Percentiles rank a stretch among this genome's conserved stretches.
These are phyloP conservation scores for Puccinia horiana DNA, from an alignment of 1,284 basidiomycete genomes.

Conservation along the genomic window DNA sequence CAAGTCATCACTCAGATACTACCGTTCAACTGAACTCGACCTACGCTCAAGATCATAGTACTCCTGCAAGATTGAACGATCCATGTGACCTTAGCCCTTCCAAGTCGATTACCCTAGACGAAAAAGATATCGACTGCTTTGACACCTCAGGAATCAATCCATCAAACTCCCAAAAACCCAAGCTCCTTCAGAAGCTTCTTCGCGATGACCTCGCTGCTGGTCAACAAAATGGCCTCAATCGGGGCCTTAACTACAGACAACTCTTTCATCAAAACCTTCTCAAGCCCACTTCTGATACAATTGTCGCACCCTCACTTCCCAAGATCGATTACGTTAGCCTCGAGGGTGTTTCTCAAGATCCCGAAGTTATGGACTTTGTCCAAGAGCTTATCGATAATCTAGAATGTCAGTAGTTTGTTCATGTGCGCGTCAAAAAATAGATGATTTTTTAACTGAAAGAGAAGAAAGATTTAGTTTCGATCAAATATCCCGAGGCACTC, in stretches of 20 bases:
- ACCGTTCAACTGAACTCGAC: neutral
- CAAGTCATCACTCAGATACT: neutral
- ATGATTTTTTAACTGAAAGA: neutral
- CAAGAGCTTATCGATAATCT: slow-evolving; percentile 26
- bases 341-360: neutral
- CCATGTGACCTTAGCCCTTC: neutral
- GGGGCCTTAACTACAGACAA: neutral
- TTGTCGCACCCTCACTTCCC: neutral
- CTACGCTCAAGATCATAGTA: neutral
- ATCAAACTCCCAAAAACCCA: neutral
- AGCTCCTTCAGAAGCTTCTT: neutral
- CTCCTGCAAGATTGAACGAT: neutral
- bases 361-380: slow-evolving; percentile 3
- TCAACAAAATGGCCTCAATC: neutral
- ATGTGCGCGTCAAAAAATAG: neutral
- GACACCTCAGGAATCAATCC: neutral
- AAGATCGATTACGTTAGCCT: neutral
- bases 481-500: neutral
- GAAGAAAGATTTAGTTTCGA: neutral
- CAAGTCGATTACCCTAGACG: neutral
- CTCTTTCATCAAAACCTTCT: neutral
- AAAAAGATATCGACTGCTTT: neutral
- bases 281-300: neutral
- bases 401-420: neutral
- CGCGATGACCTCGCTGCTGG: neutral